Conservation (phyloP, 805 yeast genomes). For the Nakazawaea holstii region DNA sequence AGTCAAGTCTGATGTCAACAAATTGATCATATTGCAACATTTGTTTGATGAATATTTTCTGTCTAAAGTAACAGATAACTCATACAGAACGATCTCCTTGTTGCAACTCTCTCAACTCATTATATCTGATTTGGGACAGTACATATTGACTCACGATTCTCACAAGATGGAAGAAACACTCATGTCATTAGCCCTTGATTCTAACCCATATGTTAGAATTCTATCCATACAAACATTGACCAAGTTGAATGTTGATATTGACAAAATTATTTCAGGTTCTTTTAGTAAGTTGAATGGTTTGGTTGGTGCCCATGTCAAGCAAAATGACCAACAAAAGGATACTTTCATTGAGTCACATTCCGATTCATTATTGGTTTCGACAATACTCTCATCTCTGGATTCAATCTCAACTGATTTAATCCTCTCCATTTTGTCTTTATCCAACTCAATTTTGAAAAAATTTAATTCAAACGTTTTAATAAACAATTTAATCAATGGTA, state of each 20-base stretch:
- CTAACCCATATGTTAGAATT: conserved; percentile 35
- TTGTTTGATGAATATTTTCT: conserved; percentile 1
- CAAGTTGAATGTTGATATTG: conserved; percentile 13
- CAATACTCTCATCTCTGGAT: conserved; percentile 23
- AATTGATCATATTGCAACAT: conserved; percentile 20
- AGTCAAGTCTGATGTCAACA: conserved; percentile 27
- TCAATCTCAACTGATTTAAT: conserved; percentile 26
- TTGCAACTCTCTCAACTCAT: conserved; percentile 23
- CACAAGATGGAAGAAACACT: conserved; percentile 27
- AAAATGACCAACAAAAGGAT: not conserved
- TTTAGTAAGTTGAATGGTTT: conserved; percentile 1
- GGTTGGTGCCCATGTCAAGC: not conserved
- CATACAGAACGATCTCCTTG: conserved; percentile 16
- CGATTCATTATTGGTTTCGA: conserved; percentile 23
- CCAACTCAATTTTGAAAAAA: conserved; percentile 24
- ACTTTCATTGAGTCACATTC: conserved; percentile 22
- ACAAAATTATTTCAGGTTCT: not conserved
- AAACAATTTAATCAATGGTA: conserved; percentile 25
- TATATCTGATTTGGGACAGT: conserved; percentile 25
- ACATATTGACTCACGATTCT: conserved; percentile 21
- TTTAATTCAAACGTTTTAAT: conserved; percentile 30
- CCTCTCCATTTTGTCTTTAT: conserved; percentile 22
- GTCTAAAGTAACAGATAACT: not conserved
- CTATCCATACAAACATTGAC: conserved; percentile 31
- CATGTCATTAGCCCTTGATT: conserved; percentile 30